Evolutionary conservation across 768 basidiomycete genomes (phyloP).

Genomic region (Phlebiopsis gigantea): DNA sequence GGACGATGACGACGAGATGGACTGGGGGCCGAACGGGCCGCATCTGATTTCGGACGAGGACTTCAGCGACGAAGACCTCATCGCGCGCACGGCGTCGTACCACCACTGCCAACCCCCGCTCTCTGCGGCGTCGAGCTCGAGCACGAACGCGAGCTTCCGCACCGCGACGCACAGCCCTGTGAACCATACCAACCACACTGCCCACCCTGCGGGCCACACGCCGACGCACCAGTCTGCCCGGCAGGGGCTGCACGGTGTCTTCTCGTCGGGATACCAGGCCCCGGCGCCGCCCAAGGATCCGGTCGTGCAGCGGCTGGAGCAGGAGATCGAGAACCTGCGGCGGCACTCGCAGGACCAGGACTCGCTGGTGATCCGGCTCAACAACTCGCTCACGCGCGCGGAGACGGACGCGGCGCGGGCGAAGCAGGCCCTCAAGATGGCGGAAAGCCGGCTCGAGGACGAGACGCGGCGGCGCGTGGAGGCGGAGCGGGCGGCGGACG

Average conservation of each 20-base stretch:
- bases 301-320: conserved; percentile 23
- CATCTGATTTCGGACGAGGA: conserved; percentile 30
- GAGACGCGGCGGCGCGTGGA: conserved; percentile 55
- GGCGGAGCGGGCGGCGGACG: conserved; percentile 46
- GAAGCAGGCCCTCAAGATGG: conserved; percentile 46
- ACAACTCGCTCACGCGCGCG: conserved; percentile 67
- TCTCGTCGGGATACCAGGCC: conserved; percentile 16
- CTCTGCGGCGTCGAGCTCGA: neutral
- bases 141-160: neutral
- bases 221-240: neutral
- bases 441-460: conserved; percentile 56
- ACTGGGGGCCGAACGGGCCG: conserved; percentile 30
- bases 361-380: conserved; percentile 53
- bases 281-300: neutral
- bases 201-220: neutral
- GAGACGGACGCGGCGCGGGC: conserved; percentile 56
- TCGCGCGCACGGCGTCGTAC: neutral
- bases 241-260: conserved; percentile 21
- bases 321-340: conserved; percentile 59
- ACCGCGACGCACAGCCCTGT: neutral
- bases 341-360: conserved; percentile 67
- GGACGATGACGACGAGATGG: conserved; percentile 32
- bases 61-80: conserved; percentile 60
- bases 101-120: conserved; percentile 1
- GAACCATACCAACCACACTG: neutral